phyloP scores from a whole-genome alignment of 2,329 filamentous ascomycete species.

The Arthrobotrys musiformis region DNA sequence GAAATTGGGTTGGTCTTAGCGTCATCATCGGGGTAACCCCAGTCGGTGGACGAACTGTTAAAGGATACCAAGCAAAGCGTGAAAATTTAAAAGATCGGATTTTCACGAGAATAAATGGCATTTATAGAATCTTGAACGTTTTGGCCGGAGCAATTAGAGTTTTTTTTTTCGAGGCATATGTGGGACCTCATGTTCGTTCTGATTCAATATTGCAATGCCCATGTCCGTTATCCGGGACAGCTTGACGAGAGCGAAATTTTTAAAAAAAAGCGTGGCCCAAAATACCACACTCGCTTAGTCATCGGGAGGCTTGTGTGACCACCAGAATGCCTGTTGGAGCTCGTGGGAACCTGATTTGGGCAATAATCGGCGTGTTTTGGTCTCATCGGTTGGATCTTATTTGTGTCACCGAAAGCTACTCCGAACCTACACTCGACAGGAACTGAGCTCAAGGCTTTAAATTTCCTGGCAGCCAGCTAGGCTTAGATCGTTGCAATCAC shows the following conservation, averaged over 20 bases:
- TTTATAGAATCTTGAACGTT: neutral
- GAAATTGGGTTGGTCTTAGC: neutral
- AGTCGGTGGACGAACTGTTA: no score
- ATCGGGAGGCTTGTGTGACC: neutral
- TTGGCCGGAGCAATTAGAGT: neutral
- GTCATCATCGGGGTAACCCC: neutral
- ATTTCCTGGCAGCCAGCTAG: no score
- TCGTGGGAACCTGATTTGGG: neutral
- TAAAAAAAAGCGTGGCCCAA: neutral
- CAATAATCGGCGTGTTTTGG: neutral
- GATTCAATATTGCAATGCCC: no score
- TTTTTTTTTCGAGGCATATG: no score
- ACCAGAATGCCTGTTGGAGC: neutral
- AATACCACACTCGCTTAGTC: conserved; percentile 7
- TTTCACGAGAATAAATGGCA: neutral
- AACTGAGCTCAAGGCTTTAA: no score
- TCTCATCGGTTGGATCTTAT: neutral
- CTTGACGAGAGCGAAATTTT: neutral
- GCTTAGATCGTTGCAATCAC: no score
- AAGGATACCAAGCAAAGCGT: no score
- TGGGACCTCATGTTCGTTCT: no score
- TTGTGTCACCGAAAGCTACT: conserved; percentile 8
- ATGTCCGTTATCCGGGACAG: no score
- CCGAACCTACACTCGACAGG: no score
- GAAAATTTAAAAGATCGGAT: neutral